A percentile compares a stretch with the other conserved stretches of the same genome.
These are phyloP conservation scores for Priceomyces medius DNA, from an alignment of 805 yeast species.

Conservation along the genomic window DNA sequence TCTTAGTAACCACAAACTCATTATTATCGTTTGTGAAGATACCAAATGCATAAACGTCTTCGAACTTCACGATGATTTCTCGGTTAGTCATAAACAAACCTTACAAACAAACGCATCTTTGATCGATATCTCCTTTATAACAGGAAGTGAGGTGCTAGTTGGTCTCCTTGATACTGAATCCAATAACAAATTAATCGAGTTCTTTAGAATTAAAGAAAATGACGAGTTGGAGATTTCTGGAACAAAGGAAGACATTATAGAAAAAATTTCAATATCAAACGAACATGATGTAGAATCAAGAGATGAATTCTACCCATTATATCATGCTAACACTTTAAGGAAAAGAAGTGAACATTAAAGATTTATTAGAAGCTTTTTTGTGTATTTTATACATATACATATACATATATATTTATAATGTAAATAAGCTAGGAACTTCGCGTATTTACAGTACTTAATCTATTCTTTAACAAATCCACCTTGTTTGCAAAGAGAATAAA, in stretches of 20 bases:
- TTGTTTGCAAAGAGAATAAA: conserved; percentile 77
- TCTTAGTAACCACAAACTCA: conserved; percentile 19
- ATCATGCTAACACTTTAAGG: conserved; percentile 48
- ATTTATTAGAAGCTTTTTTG: neutral
- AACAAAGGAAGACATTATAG: conserved; percentile 14
- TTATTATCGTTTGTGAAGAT: conserved; percentile 53
- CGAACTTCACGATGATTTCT: conserved; percentile 20
- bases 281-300: conserved; percentile 33
- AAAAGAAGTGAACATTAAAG: conserved; percentile 65
- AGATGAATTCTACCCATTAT: conserved; percentile 48
- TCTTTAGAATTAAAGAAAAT: conserved; percentile 18
- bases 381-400: neutral
- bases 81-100: conserved; percentile 29
- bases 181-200: conserved; percentile 23
- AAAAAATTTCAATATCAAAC: conserved; percentile 24
- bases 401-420: conserved; percentile 4
- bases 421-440: neutral
- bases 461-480: conserved; percentile 58
- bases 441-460: conserved; percentile 4
- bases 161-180: conserved; percentile 34
- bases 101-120: conserved; percentile 23
- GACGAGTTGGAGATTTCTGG: conserved; percentile 14
- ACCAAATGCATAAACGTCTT: conserved; percentile 46
- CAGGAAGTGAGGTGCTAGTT: conserved; percentile 16
- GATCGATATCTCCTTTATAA: conserved; percentile 27